phyloP scores from a whole-genome alignment of 176 grass and related monocot genomes.

The Bromus sterilis region DNA sequence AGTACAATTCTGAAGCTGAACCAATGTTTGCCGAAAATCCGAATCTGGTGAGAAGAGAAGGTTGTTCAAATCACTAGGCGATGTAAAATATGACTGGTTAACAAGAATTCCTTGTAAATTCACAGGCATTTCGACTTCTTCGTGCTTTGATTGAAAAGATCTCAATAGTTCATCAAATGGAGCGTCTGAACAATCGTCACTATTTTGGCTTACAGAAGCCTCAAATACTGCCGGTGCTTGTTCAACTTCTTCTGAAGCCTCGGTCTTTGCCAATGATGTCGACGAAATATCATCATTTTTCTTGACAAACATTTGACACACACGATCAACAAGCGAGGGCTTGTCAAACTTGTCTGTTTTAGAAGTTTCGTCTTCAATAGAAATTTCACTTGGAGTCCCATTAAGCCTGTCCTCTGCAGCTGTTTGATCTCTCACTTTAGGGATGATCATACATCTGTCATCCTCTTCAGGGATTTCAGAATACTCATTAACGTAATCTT shows the following conservation, averaged over 20 bases:
- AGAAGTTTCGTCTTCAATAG: constrained; percentile 4
- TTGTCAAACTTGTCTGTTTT: constrained; percentile 26
- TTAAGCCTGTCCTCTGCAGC: constrained; percentile 14
- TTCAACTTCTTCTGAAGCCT: constrained; percentile 28
- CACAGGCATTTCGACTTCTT: constrained; percentile 67
- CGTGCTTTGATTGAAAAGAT: constrained; percentile 37
- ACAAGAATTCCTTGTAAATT: constrained; percentile 76
- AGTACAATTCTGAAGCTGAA: constrained; percentile 55
- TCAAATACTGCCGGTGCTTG: constrained; percentile 19
- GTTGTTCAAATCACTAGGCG: constrained; percentile 64
- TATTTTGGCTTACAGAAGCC: constrained; percentile 18
- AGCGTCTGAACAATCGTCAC: constrained; percentile 6
- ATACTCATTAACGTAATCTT: constrained; percentile 19
- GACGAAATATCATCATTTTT: constrained; percentile 31
- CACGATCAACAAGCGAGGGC: constrained; percentile 43
- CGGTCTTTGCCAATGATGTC: not conserved
- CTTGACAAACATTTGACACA: constrained; percentile 47
- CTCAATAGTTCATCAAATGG: constrained; percentile 59
- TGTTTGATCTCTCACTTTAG: constrained; percentile 15
- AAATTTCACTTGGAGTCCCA: not conserved
- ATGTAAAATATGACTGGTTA: constrained; percentile 52
- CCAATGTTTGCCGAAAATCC: constrained; percentile 46
- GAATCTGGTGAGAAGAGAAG: constrained; percentile 86
- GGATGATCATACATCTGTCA: not conserved
- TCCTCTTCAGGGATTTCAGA: constrained; percentile 22